Evolutionary conservation across 2,329 filamentous ascomycete genomes (phyloP), one percentile per base, ranked within the genome.

Genomic region (Colletotrichum liaoningense): DNA sequence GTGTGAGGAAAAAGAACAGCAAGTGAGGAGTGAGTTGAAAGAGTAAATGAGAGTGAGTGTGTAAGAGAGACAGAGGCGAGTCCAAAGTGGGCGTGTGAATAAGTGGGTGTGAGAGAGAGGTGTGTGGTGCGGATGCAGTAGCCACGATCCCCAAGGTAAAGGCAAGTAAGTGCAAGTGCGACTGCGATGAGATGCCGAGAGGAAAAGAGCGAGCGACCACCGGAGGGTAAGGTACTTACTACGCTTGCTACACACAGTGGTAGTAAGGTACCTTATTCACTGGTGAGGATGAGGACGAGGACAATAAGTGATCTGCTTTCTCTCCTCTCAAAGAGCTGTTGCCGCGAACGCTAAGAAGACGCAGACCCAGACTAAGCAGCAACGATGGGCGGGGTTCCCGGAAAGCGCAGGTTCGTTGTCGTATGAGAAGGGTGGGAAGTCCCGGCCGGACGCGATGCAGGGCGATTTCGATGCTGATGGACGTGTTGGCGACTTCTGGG

Each of bases 51-150:
- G 57, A 63, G 22, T 24, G 57, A 63, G 42, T 19, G 57, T 11
- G 22, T 33, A 26, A 33, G 24, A 35, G 64, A n/a, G 19, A 2
- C 19, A 52, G 56, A 30, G 46, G 58, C 54, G 65, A 62, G 57
- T 42, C 38, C 49, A 59, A 60, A 67, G 71, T 66, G 67, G 57
- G 55, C 69, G 70, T 68, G 56, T 52, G 46, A 75, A 67, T 64
- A 70, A 69, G 67, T 67, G 70, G 67, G 63, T 65, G 69, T 49
- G 52, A 70, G 67, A 63, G 65, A 68, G 67, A 68, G 67, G 63
- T 65, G 69, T 49, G 52, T 57, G 66, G 72, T 71, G 67, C 60
- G 66, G 59, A 58, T 63, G 69, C 57, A 63, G 63, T 49, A 55
- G 55, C 33, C 24, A 65, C 63, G 63, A 24, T 49, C 28, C 38